These are phyloP conservation scores for Willaertia magna DNA, from an alignment of 208 protist species.

Conservation along the genomic window DNA sequence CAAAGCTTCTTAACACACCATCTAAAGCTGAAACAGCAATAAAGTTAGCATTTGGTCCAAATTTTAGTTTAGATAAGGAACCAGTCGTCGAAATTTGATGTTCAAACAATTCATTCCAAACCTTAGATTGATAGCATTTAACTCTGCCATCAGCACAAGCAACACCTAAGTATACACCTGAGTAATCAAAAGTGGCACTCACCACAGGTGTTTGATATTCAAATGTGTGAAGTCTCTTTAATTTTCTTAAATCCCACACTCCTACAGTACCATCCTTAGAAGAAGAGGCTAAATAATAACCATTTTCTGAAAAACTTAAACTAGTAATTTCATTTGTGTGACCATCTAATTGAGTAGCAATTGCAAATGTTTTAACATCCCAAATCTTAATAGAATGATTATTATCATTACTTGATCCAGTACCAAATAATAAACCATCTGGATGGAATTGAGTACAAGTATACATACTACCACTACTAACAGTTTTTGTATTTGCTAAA, in stretches of 20 bases:
- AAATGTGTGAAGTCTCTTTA: constrained; percentile 27
- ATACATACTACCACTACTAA: constrained; percentile 1
- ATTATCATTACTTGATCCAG: constrained; percentile 29
- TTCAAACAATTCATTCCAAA: background rate
- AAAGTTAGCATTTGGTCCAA: background rate
- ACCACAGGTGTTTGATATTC: background rate
- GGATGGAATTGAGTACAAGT: constrained; percentile 44
- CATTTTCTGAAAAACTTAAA: constrained; percentile 80
- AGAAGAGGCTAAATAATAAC: constrained; percentile 69
- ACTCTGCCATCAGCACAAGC: background rate
- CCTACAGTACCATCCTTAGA: constrained; percentile 48
- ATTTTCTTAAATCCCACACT: constrained; percentile 89
- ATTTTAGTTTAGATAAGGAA: background rate
- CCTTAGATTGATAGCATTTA: background rate
- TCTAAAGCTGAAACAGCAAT: background rate
- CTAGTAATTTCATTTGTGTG: constrained; percentile 33
- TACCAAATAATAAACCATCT: constrained; percentile 56
- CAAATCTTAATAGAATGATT: constrained; percentile 53
- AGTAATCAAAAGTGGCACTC: background rate
- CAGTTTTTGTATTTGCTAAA: background rate
- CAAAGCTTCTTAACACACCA: too few species aligned
- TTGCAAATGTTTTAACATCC: constrained; percentile 61
- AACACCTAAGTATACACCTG: background rate
- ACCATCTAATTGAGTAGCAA: constrained; percentile 53
- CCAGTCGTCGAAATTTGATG: background rate